Conservation (phyloP, 495 filamentous ascomycete genomes). For the Lasiosphaeria ovina region DNA sequence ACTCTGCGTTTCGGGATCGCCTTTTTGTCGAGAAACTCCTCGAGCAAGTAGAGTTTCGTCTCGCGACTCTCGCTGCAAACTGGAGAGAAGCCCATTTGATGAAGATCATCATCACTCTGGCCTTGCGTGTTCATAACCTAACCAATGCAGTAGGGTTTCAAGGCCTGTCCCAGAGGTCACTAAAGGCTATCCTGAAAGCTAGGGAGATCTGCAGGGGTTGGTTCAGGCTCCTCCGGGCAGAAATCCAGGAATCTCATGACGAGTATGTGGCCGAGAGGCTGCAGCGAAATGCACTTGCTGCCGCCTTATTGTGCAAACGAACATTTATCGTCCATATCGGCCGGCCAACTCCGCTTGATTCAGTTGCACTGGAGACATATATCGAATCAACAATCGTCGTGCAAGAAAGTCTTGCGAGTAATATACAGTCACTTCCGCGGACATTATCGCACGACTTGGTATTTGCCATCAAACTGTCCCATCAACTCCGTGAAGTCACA, state of each 20-base stretch:
- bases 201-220: conserved; percentile 36
- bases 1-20: conserved; percentile 46
- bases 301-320: conserved; percentile 50
- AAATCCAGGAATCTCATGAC: conserved; percentile 42
- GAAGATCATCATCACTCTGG: conserved; percentile 47
- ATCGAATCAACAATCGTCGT: conserved; percentile 39
- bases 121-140: conserved; percentile 25
- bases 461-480: conserved; percentile 47
- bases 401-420: conserved; percentile 38
- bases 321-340: conserved; percentile 42
- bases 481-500: conserved; percentile 35
- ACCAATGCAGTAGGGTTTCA: conserved; percentile 4
- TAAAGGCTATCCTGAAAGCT: conserved; percentile 13
- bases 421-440: conserved; percentile 31
- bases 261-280: conserved; percentile 33
- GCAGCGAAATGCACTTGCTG: conserved; percentile 44
- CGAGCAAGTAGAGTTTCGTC: conserved; percentile 40
- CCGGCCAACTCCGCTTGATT: conserved; percentile 8
- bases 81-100: conserved; percentile 54
- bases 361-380: conserved; percentile 23
- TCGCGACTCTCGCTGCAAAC: conserved; percentile 42
- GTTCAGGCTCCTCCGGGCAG: conserved; percentile 43
- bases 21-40: conserved; percentile 44
- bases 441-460: conserved; percentile 38
- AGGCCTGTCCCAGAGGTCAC: not conserved